Evolutionary conservation across 1,139 yeast species (phyloP).

Genomic region (Lodderomyces beijingensis): DNA sequence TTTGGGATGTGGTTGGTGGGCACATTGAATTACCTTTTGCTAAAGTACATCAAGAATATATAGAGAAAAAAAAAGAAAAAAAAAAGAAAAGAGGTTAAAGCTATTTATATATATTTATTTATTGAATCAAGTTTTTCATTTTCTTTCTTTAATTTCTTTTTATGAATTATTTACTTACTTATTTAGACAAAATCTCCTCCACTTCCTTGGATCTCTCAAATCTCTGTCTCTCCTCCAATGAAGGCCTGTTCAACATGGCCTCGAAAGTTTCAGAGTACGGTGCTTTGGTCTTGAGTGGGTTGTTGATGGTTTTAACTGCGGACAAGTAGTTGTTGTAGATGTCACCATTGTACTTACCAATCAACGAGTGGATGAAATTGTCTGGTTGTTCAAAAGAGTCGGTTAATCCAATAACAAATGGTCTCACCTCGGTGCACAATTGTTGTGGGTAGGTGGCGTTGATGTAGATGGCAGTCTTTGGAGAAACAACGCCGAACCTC

Average conservation of each 20-base stretch:
- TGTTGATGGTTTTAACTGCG: slow-evolving; percentile 47
- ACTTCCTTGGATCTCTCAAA: slow-evolving; percentile 41
- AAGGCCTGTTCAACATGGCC: slow-evolving; percentile 49
- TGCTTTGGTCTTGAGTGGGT: slow-evolving; percentile 54
- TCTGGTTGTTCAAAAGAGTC: slow-evolving; percentile 88
- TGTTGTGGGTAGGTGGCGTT: slow-evolving; percentile 43
- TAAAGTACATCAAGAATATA: slow-evolving; percentile 6
- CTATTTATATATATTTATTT: background rate
- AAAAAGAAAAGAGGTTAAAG: background rate
- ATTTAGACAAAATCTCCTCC: slow-evolving; percentile 14
- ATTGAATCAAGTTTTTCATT: background rate
- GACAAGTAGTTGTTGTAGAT: slow-evolving; percentile 74
- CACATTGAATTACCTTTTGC: slow-evolving; percentile 8
- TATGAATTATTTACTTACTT: slow-evolving; percentile 1
- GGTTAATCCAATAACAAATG: slow-evolving; percentile 75
- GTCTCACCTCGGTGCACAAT: slow-evolving; percentile 51
- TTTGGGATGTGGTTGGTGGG: slow-evolving; percentile 7
- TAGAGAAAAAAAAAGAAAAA: background rate
- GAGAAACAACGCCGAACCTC: slow-evolving; percentile 53
- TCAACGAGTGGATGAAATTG: slow-evolving; percentile 77
- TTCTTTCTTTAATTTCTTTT: background rate
- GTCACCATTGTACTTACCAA: slow-evolving; percentile 83
- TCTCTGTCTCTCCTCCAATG: slow-evolving; percentile 46
- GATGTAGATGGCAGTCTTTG: slow-evolving; percentile 30
- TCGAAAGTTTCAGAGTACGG: slow-evolving; percentile 53